A percentile compares a stretch with the other conserved stretches of the same genome.
Conservation (phyloP, 495 filamentous ascomycete genomes). For the Talaromyces ruber region DNA sequence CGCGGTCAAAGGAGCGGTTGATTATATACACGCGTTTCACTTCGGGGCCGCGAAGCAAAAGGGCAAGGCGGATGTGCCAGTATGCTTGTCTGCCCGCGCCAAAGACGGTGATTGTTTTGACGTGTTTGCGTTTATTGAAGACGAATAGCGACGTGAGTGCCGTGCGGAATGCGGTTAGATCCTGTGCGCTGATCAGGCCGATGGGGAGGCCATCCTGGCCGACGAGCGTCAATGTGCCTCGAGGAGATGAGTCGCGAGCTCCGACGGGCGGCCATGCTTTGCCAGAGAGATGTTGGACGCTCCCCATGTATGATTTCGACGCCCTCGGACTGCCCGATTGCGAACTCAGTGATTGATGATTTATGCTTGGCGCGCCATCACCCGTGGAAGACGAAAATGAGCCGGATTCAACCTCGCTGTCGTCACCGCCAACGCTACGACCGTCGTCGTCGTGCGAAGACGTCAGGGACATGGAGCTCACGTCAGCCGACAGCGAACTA, state of each 20-base stretch:
- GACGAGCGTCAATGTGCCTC: constrained; percentile 71
- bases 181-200: constrained; percentile 75
- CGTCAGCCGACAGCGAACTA: constrained; percentile 28
- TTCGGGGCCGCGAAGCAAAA: constrained; percentile 62
- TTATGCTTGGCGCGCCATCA: constrained; percentile 16
- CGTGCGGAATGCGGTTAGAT: constrained; percentile 88
- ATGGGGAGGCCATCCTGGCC: constrained; percentile 57
- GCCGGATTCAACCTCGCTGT: constrained; percentile 17
- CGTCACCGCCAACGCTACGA: constrained; percentile 19
- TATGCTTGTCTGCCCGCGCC: constrained; percentile 87
- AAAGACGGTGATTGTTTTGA: constrained; percentile 73
- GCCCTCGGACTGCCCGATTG: neutral
- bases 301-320: neutral
- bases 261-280: constrained; percentile 30
- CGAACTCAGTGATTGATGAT: constrained; percentile 21
- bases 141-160: constrained; percentile 73
- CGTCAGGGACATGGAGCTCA: constrained; percentile 28
- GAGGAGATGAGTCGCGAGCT: constrained; percentile 53
- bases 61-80: constrained; percentile 82
- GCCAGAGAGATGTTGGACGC: neutral
- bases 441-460: constrained; percentile 25
- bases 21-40: constrained; percentile 74
- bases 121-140: constrained; percentile 57
- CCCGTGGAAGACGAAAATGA: constrained; percentile 13
- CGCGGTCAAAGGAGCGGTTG: constrained; percentile 60